These are phyloP conservation scores for Aspergillus persii DNA, from an alignment of 2,329 filamentous ascomycete species.

Conservation along the genomic window DNA sequence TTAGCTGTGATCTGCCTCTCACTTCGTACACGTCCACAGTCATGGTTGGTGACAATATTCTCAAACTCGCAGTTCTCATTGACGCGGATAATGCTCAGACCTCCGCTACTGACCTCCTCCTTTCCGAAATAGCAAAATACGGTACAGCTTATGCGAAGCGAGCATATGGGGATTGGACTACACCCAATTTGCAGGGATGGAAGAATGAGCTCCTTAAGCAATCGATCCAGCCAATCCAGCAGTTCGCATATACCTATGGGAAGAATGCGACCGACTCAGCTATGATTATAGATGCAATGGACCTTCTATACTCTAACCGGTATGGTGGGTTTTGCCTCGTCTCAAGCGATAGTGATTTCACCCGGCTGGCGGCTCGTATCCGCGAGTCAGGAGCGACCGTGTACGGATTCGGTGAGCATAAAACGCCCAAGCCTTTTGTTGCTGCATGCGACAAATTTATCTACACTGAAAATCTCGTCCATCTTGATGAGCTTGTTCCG, in stretches of 20 bases:
- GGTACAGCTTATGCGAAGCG: conserved; percentile 16
- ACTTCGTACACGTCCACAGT: too few relatives aligned
- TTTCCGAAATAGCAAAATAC: conserved; percentile 16
- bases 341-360: conserved; percentile 38
- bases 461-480: too few relatives aligned
- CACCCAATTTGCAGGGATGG: neutral
- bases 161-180: conserved; percentile 17
- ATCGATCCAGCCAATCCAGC: too few relatives aligned
- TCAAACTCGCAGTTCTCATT: too few relatives aligned
- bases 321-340: conserved; percentile 35
- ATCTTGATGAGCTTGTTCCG: too few relatives aligned
- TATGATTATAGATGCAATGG: conserved; percentile 39
- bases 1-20: too few relatives aligned
- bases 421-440: too few relatives aligned
- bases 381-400: too few relatives aligned
- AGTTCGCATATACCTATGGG: conserved; percentile 13
- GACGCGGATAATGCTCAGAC: neutral
- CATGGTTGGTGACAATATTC: too few relatives aligned
- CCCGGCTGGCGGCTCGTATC: too few relatives aligned
- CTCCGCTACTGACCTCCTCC: conserved; percentile 1
- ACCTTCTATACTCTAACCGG: conserved; percentile 33
- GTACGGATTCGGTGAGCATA: too few relatives aligned
- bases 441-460: too few relatives aligned
- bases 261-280: conserved; percentile 15
- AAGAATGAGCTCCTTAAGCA: neutral